Evolutionary conservation across 345 rosid species (phyloP), one percentile per base, ranked within the genome.

Genomic region (Microcos paniculata): DNA sequence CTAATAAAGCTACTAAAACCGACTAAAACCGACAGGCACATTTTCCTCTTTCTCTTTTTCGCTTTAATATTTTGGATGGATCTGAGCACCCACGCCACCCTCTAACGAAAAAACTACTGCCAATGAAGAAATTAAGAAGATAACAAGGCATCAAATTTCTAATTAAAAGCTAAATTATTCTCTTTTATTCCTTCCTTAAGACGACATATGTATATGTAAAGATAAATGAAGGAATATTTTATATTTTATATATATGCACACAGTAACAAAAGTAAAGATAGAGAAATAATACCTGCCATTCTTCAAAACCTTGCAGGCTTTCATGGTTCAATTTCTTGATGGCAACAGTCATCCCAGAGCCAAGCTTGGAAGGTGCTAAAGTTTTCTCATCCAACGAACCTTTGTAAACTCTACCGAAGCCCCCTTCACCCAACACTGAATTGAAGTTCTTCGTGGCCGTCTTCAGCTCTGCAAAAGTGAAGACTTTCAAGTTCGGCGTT

Each of bases 341-440:
- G 62, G 98, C 98, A 70, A 93, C 93, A 33, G 77, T 66, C 82
- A 88, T 86, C 35, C 97, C 98, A 35, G 65, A 64, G 45, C 91
- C 94, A 56, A 62, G 14, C 64, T 82, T 89, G 12, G 94, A 85
- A 21, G 99, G 97, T 23, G 85, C 77, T 1, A 85, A 77, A 67
- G 88, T 88, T 82, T 71, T 89, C 33, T 79, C 90, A 75, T 94
- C 90, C 11, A 94, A 55, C 95, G 94, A 94, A 1, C 98, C 98
- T 85, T 86, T 91, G 81, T 78, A 94, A 58, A 94, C 98, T 67
- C 75, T 88, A 1, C 98, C 98, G 16, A 92, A 94, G 14, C 93
- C 94, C 35, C 98, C 98, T 78, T 91, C 88, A 3, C 97, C 98
- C 85, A 94, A 76, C 78, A 89, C 62, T 74, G 89, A 68, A 43